A percentile compares a stretch with the other conserved stretches of the same genome.
These are phyloP conservation scores for Leishmania arabica DNA, from an alignment of 208 protist species.

Conservation along the genomic window DNA sequence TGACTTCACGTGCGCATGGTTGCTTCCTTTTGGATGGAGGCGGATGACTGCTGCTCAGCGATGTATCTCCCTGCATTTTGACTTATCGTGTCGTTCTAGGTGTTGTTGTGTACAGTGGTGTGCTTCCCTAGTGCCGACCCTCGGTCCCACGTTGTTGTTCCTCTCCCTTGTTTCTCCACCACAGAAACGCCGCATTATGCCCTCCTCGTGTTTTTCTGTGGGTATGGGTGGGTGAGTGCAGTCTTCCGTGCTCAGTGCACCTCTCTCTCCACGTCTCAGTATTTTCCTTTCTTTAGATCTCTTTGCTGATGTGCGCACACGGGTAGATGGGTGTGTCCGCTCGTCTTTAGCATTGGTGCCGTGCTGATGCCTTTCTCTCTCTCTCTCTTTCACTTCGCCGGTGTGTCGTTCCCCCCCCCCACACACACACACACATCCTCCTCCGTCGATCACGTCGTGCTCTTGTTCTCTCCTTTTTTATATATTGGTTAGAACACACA, in stretches of 20 bases:
- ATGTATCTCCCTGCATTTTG: background rate
- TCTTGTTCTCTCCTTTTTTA: background rate
- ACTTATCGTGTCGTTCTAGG: background rate
- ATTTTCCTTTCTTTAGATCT: background rate
- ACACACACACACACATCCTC: background rate
- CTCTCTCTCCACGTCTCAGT: background rate
- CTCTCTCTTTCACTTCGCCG: background rate
- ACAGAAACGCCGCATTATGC: background rate
- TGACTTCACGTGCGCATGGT: background rate
- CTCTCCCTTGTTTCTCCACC: background rate
- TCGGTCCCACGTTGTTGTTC: background rate
- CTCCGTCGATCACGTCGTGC: background rate
- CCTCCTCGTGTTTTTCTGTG: background rate
- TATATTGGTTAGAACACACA: background rate
- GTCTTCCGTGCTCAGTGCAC: background rate
- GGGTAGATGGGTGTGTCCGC: background rate
- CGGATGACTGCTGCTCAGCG: background rate
- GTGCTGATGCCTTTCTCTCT: background rate
- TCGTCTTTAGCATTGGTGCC: conserved; percentile 10
- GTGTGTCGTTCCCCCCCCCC: too few species aligned
- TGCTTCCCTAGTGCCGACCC: background rate
- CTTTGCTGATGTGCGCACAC: background rate
- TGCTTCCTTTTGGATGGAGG: background rate
- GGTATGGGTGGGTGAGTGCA: background rate
- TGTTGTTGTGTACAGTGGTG: background rate